phyloP scores from a whole-genome alignment of 139 green algal species.

The Diplosphaera chodatii region DNA sequence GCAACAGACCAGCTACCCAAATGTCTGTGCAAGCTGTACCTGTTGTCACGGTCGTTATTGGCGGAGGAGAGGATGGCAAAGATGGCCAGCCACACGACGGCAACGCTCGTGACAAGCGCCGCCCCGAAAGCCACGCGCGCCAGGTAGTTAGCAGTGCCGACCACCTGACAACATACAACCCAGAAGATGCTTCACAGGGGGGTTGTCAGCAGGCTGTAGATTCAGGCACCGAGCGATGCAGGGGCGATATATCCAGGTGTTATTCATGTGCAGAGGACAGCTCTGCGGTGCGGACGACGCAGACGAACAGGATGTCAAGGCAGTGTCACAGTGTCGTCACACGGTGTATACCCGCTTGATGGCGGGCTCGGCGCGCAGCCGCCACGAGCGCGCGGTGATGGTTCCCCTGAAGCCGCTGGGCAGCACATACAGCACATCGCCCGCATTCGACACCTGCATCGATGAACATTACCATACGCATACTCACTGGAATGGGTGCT shows the following conservation, averaged over 20 bases:
- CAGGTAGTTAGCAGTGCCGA: slow-evolving; percentile 39
- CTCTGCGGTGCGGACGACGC: no score
- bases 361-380: slow-evolving; percentile 55
- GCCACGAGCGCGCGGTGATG: slow-evolving; percentile 52
- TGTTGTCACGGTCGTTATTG: slow-evolving; percentile 21
- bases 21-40: neutral
- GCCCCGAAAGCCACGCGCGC: slow-evolving; percentile 80
- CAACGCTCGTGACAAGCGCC: slow-evolving; percentile 71
- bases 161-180: neutral
- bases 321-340: no score
- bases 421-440: slow-evolving; percentile 88
- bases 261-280: no score
- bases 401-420: slow-evolving; percentile 44
- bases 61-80: slow-evolving; percentile 43
- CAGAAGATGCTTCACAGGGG: no score
- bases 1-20: no score
- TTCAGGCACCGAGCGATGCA: no score
- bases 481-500: neutral
- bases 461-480: neutral
- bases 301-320: no score
- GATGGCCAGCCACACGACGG: slow-evolving; percentile 76
- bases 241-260: no score
- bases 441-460: slow-evolving; percentile 68
- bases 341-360: slow-evolving; percentile 18
- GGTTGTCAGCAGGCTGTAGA: no score